phyloP scores from a whole-genome alignment of 2,329 filamentous ascomycete species.

The Cryphonectria nitschkei region DNA sequence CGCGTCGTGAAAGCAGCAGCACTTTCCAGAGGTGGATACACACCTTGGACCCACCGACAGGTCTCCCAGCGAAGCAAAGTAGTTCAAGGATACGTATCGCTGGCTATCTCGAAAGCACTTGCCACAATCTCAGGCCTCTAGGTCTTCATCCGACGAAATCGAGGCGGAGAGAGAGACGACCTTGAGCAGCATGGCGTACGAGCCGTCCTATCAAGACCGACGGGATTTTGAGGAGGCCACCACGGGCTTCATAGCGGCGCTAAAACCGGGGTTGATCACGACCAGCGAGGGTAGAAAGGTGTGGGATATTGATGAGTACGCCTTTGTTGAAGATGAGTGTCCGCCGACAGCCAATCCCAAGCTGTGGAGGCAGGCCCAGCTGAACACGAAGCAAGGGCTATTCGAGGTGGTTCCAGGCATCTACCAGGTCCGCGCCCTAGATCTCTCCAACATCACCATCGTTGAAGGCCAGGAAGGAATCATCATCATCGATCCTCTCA shows the following conservation, averaged over 20 bases:
- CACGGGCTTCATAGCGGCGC: constrained; percentile 26
- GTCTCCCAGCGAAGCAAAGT: not conserved
- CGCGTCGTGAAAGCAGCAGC: not conserved
- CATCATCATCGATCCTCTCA: constrained; percentile 45
- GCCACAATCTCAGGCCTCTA: not conserved
- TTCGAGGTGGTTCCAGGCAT: constrained; percentile 41
- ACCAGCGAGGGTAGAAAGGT: constrained; percentile 27
- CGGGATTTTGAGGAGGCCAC: constrained; percentile 31
- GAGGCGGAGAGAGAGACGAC: not conserved
- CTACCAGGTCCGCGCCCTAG: constrained; percentile 46
- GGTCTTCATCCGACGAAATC: not conserved
- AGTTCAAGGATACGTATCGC: not conserved
- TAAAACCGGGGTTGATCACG: constrained; percentile 27
- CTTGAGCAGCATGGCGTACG: not conserved
- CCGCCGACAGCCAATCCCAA: constrained; percentile 37
- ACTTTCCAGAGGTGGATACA: not conserved
- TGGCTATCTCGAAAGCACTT: not conserved
- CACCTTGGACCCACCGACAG: not conserved
- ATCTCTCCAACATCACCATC: constrained; percentile 47
- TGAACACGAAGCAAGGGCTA: constrained; percentile 39
- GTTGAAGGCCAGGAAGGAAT: constrained; percentile 42
- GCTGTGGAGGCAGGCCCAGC: constrained; percentile 42
- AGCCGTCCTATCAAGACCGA: constrained; percentile 4
- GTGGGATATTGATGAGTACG: constrained; percentile 40
- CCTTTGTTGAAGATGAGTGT: constrained; percentile 36